Evolutionary conservation across 2,329 filamentous ascomycete species (phyloP).

Genomic region (Venturiaceae sp.): DNA sequence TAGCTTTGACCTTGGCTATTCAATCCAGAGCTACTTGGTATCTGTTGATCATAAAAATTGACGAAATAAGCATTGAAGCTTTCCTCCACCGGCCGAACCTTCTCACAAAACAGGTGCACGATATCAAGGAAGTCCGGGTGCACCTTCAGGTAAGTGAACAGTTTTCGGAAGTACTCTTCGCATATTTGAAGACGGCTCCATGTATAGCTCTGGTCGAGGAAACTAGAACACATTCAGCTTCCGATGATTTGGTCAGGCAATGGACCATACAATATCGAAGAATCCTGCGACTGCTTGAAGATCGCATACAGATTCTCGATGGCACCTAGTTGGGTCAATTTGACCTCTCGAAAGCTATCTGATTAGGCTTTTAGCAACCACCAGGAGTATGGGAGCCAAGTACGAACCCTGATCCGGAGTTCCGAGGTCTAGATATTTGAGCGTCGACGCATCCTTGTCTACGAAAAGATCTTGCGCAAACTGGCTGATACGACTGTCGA

Average conservation of each 20-base stretch:
- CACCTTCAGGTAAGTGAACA: background rate
- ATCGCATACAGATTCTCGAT: background rate
- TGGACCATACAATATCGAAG: background rate
- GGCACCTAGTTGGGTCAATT: background rate
- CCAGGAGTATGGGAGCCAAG: too few species aligned
- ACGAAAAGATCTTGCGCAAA: too few species aligned
- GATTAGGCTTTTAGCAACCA: too few species aligned
- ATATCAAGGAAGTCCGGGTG: conserved; percentile 11
- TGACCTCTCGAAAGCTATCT: background rate
- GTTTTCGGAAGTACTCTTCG: conserved; percentile 6
- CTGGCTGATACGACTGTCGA: too few species aligned
- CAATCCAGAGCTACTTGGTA: background rate
- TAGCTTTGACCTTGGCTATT: background rate
- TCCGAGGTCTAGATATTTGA: too few species aligned
- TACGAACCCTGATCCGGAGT: too few species aligned
- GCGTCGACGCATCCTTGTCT: too few species aligned
- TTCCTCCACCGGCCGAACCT: conserved; percentile 11
- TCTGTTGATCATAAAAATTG: background rate
- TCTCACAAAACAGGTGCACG: conserved; percentile 11
- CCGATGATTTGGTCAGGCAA: background rate
- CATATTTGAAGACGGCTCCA: conserved; percentile 11
- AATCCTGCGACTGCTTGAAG: background rate
- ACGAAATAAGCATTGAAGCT: conserved; percentile 4
- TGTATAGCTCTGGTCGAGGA: conserved; percentile 10
- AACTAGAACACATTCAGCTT: conserved; percentile 3